Base-by-base conservation (phyloP, 805 yeast genomes). In the Danielozyma ontarioensis region DNA sequence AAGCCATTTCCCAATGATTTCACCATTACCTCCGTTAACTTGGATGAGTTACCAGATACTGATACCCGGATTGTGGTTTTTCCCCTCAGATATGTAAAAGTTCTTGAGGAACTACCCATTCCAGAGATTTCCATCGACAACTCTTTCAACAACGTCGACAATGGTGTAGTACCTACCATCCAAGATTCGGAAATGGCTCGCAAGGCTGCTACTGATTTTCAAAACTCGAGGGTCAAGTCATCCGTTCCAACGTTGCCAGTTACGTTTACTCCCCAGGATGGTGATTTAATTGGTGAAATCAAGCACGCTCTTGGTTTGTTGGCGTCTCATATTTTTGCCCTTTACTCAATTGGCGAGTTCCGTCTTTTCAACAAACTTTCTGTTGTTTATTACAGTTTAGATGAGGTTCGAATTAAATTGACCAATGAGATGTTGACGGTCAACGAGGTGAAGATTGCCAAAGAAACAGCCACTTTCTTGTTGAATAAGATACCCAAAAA, bases 1-100 rank as follows among this genome's bases (percentile, higher is more conserved):
- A 72, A 78, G 37, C 89, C 94, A 5, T 60, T 78, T 34, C 90
- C 90, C 1, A 69, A 76, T 21, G 86, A 80, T 50, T 82, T 77
- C 55, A 64, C 72, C 27, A 72, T 80, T 24, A 76, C 83, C 11
- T 69, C 78, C 1, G 72, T 76, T 17, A 73, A 76, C 42, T 63
- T 77, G 42, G 84, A 80, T 33, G 75, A 74, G 34, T 60, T 83
- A 33, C 87, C 88, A 0, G 79, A 74, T 27, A 60, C 66, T 34
- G 70, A 68, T 31, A 57, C 73, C 26, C 60, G 64, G 13, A 65
- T 79, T n/a, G 78, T 69, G 2, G 67, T 83, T 7, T 68, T 83
- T 27, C 94, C 94, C 0, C 53, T 73, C 44, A 64, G 69, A 29
- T 74, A 76, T 51, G 68, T 77, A 28, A 59, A 68, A 37, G 50